Conservation (phyloP, 306 rosid genomes). For the Urtica urens region DNA sequence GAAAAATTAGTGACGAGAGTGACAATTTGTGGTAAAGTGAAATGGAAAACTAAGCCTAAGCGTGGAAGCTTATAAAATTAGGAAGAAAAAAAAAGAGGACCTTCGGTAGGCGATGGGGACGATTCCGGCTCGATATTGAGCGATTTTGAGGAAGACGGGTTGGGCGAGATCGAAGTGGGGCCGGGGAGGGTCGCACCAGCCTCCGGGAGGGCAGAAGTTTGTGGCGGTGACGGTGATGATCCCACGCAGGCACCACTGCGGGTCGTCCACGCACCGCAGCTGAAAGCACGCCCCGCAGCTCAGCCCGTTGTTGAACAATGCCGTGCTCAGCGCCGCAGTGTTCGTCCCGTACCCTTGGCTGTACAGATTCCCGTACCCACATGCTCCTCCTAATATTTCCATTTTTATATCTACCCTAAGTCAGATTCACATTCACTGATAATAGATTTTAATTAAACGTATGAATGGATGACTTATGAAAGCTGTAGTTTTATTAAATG, state of each 20-base stretch:
- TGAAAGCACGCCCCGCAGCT: conserved; percentile 71
- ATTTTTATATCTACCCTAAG: background rate
- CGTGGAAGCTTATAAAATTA: background rate
- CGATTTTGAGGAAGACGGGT: conserved; percentile 63
- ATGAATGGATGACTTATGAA: too few relatives aligned
- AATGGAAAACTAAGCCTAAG: background rate
- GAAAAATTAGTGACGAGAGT: too few relatives aligned
- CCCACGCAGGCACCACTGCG: conserved; percentile 58
- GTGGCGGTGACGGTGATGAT: conserved; percentile 71
- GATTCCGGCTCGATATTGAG: conserved; percentile 57
- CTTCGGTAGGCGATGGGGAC: conserved; percentile 62
- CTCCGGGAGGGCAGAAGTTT: conserved; percentile 77
- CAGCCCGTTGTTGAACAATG: conserved; percentile 60
- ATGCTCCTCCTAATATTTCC: conserved; percentile 55
- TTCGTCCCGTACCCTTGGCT: conserved; percentile 70
- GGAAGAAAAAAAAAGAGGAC: too few relatives aligned
- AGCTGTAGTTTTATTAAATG: too few relatives aligned
- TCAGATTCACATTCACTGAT: background rate
- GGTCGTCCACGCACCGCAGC: conserved; percentile 55
- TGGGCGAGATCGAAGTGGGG: conserved; percentile 73
- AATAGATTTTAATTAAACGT: background rate
- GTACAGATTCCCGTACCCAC: conserved; percentile 77
- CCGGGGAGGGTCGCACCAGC: conserved; percentile 81
- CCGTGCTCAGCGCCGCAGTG: conserved; percentile 77
- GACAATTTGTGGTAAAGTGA: background rate